Conservation (phyloP, 2,329 filamentous ascomycete genomes). For the Aspergillus flavus region DNA sequence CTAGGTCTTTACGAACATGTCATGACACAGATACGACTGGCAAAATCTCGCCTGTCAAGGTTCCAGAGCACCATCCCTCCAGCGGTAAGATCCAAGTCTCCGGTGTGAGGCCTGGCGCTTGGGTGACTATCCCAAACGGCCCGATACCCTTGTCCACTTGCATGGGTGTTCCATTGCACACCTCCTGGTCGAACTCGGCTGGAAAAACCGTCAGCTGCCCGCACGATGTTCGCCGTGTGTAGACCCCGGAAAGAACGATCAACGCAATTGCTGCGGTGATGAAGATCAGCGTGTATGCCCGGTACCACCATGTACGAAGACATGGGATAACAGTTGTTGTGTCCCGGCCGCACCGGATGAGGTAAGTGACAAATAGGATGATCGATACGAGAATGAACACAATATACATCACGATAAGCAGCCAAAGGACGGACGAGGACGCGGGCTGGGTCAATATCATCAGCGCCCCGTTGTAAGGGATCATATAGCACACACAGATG, state of each 20-base stretch:
- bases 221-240: conserved; percentile 5
- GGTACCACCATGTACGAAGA: conserved; percentile 8
- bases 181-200: background rate
- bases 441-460: background rate
- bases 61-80: conserved; percentile 10
- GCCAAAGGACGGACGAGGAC: background rate
- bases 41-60: background rate
- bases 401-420: background rate
- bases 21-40: background rate
- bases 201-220: conserved; percentile 6
- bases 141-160: background rate
- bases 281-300: conserved; percentile 3
- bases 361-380: background rate
- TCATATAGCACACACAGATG: conserved; percentile 4
- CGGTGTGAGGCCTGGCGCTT: background rate
- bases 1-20: background rate
- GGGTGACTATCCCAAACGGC: background rate
- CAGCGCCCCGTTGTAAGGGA: background rate
- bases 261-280: background rate
- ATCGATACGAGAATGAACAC: background rate
- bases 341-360: background rate
- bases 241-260: conserved; percentile 1
- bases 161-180: conserved; percentile 1
- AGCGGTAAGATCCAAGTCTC: conserved; percentile 6
- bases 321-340: conserved; percentile 9